Evolutionary conservation across 2,329 filamentous ascomycete genomes (phyloP).

Genomic region (Xylariaceae sp.): DNA sequence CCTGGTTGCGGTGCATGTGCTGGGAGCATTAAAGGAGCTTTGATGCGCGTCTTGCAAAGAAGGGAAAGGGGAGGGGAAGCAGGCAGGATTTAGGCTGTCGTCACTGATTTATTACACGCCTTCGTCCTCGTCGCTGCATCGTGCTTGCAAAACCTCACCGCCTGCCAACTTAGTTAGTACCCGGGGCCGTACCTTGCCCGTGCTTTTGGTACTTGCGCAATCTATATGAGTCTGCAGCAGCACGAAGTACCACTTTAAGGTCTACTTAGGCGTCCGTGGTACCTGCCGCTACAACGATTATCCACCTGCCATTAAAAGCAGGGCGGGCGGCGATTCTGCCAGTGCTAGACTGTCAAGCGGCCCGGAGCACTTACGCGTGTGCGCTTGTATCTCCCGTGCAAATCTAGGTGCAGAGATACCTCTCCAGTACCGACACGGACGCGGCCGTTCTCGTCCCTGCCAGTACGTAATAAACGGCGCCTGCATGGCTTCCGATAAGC

Average conservation of each 20-base stretch:
- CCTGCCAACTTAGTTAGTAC: constrained; percentile 11
- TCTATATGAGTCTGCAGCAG: too few relatives aligned
- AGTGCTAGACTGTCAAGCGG: too few relatives aligned
- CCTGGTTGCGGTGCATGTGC: not conserved
- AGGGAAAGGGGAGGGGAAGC: not conserved
- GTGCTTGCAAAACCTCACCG: constrained; percentile 19
- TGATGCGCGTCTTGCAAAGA: constrained; percentile 4
- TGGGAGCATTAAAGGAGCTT: not conserved
- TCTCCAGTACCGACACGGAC: too few relatives aligned
- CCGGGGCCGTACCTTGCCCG: not conserved
- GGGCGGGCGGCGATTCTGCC: too few relatives aligned
- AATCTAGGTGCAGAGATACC: too few relatives aligned
- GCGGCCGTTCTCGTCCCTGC: too few relatives aligned
- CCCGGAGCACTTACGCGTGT: too few relatives aligned
- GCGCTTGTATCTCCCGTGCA: too few relatives aligned
- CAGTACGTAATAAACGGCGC: not conserved
- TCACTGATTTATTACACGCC: constrained; percentile 6
- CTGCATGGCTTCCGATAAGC: constrained; percentile 14
- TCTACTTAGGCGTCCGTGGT: not conserved
- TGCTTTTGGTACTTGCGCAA: not conserved
- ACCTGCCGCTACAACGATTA: not conserved
- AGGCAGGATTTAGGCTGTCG: constrained; percentile 11
- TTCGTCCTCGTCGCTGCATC: constrained; percentile 14
- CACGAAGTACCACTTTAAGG: not conserved
- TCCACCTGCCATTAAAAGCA: not conserved